A percentile compares a stretch with the other conserved stretches of the same genome.
Evolutionary conservation across 805 yeast genomes (phyloP).

Genomic region (Yarrowia deformans): DNA sequence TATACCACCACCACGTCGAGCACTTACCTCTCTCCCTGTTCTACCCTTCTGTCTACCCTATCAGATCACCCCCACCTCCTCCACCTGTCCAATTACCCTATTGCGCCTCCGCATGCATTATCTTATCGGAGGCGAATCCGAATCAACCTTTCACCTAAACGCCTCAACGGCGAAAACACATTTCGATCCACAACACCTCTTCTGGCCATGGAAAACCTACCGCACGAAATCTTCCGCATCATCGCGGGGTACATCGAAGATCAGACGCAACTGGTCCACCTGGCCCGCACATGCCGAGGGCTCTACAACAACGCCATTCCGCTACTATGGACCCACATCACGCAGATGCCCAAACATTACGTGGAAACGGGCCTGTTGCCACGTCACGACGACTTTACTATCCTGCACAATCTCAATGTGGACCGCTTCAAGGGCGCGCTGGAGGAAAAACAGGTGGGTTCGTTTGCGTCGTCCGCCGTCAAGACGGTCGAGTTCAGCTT

Average conservation of each 20-base stretch:
- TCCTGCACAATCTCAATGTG: constrained; percentile 6
- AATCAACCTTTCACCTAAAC: constrained; percentile 5
- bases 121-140: constrained; percentile 10
- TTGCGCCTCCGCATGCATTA: constrained; percentile 2
- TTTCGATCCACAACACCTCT: too few relatives aligned
- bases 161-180: not conserved
- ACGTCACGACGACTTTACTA: constrained; percentile 12
- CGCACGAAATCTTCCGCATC: constrained; percentile 23
- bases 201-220: constrained; percentile 4
- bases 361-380: constrained; percentile 10
- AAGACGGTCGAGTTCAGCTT: constrained; percentile 23
- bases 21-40: too few relatives aligned
- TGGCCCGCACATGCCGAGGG: constrained; percentile 11
- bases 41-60: not conserved
- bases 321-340: constrained; percentile 22
- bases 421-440: constrained; percentile 1
- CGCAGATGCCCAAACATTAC: constrained; percentile 24
- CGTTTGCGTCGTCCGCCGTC: constrained; percentile 2
- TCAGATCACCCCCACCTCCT: not conserved
- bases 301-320: constrained; percentile 22
- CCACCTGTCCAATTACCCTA: not conserved
- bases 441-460: constrained; percentile 4
- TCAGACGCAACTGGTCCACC: constrained; percentile 12
- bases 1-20: too few relatives aligned
- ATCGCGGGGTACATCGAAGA: constrained; percentile 3